Percentiles rank a stretch among this genome's conserved stretches.
phyloP scores from a whole-genome alignment of 1,284 basidiomycete genomes.

The Phlebopus sp. region DNA sequence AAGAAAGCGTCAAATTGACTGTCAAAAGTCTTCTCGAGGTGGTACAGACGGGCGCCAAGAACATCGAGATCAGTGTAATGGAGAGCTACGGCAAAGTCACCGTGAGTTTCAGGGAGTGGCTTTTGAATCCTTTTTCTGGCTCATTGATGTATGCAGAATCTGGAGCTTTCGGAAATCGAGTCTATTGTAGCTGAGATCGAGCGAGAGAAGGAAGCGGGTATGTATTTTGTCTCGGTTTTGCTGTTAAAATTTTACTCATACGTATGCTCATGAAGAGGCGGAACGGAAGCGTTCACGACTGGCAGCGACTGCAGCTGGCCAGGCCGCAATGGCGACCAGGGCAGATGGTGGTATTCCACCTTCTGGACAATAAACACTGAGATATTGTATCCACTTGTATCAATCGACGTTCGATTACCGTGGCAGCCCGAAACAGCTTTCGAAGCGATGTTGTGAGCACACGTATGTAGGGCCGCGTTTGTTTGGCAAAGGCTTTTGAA shows the following conservation, averaged over 20 bases:
- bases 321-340: conserved; percentile 78
- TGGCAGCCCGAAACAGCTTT: background rate
- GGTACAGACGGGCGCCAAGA: conserved; percentile 99
- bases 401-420: conserved; percentile 6
- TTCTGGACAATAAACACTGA: conserved; percentile 33
- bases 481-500: conserved; percentile 19
- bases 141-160: conserved; percentile 50
- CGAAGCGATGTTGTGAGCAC: background rate
- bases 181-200: conserved; percentile 89
- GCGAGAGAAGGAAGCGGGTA: conserved; percentile 91
- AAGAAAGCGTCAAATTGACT: conserved; percentile 92
- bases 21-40: conserved; percentile 97
- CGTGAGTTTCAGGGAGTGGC: conserved; percentile 43
- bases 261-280: conserved; percentile 85
- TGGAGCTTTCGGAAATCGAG: conserved; percentile 86
- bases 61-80: conserved; percentile 97
- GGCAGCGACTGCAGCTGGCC: conserved; percentile 56
- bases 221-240: conserved; percentile 36
- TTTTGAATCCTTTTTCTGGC: conserved; percentile 1
- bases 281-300: conserved; percentile 90
- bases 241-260: conserved; percentile 48
- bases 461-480: conserved; percentile 3
- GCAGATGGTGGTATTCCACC: conserved; percentile 39
- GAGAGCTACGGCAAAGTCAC: conserved; percentile 89
- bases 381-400: conserved; percentile 13